phyloP scores from a whole-genome alignment of 345 rosid genomes.

The Populus ilicifolia region DNA sequence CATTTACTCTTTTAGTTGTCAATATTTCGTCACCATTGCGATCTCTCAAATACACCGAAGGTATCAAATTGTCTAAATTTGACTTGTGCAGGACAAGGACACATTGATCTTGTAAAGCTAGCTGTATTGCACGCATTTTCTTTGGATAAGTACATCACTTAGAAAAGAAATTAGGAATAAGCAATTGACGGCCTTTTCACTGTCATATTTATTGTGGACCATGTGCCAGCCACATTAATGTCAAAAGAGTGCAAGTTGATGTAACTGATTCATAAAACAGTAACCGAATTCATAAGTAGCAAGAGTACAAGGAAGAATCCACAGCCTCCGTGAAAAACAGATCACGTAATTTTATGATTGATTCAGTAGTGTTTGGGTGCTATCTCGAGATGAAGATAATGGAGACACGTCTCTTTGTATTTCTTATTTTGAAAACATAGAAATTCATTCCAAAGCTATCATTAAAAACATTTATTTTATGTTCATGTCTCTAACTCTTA shows the following conservation, averaged over 20 bases:
- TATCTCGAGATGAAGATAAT: no score
- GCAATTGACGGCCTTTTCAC: background rate
- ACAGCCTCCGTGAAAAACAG: no score
- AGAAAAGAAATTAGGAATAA: background rate
- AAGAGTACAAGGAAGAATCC: background rate
- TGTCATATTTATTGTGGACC: background rate
- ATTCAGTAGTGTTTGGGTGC: no score
- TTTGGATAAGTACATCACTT: no score
- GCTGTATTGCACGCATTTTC: no score
- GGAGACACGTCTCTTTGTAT: no score
- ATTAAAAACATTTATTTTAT: no score
- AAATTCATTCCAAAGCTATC: no score
- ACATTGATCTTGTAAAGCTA: background rate
- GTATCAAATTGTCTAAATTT: background rate
- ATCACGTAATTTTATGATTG: no score
- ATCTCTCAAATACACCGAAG: background rate
- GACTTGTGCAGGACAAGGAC: background rate
- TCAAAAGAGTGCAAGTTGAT: constrained; percentile 3
- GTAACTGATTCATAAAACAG: background rate
- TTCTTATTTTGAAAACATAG: no score
- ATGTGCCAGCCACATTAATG: constrained; percentile 9
- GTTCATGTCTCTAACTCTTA: no score
- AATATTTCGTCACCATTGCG: background rate
- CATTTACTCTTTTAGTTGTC: background rate
- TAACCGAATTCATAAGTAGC: background rate